phyloP scores from a whole-genome alignment of 2,329 filamentous ascomycete species.

The Apiospora aurea region DNA sequence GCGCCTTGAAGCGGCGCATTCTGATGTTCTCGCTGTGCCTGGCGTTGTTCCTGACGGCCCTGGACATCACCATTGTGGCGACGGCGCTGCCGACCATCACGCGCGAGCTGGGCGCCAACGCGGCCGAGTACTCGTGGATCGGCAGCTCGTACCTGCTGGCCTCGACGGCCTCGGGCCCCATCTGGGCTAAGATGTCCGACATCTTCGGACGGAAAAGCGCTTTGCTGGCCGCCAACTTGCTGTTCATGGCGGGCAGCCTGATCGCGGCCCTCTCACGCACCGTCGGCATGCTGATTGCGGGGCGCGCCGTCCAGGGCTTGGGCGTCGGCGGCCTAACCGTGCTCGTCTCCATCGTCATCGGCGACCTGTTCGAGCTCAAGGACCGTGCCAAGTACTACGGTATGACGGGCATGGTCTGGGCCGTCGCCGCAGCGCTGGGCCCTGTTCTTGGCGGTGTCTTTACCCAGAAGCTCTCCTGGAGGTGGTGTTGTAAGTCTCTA shows the following conservation, averaged over 20 bases:
- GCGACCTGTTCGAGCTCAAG: constrained; percentile 46
- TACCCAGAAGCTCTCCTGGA: constrained; percentile 56
- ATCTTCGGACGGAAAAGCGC: constrained; percentile 51
- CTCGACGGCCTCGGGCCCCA: constrained; percentile 61
- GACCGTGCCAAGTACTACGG: constrained; percentile 55
- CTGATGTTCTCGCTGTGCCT: constrained; percentile 25
- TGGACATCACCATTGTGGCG: constrained; percentile 49
- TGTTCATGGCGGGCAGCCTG: constrained; percentile 48
- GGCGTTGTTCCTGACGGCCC: constrained; percentile 25
- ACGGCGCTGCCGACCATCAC: constrained; percentile 58
- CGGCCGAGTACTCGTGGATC: constrained; percentile 70
- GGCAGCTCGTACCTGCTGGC: constrained; percentile 69
- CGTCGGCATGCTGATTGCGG: constrained; percentile 46
- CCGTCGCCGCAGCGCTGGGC: constrained; percentile 60
- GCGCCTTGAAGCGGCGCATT: constrained; percentile 24
- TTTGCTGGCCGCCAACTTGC: constrained; percentile 41
- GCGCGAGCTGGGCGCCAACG: constrained; percentile 55
- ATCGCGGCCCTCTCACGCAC: constrained; percentile 43
- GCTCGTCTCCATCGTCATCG: constrained; percentile 46
- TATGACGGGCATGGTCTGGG: constrained; percentile 64
- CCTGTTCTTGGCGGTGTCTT: constrained; percentile 65
- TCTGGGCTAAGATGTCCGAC: constrained; percentile 61
- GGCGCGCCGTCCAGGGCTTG: constrained; percentile 44
- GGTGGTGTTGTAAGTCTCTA: constrained; percentile 50
- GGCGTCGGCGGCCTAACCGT: constrained; percentile 47